Evolutionary conservation across 2,329 filamentous ascomycete genomes (phyloP), one percentile per base, ranked within the genome.

Genomic region (Alternaria infectoria): DNA sequence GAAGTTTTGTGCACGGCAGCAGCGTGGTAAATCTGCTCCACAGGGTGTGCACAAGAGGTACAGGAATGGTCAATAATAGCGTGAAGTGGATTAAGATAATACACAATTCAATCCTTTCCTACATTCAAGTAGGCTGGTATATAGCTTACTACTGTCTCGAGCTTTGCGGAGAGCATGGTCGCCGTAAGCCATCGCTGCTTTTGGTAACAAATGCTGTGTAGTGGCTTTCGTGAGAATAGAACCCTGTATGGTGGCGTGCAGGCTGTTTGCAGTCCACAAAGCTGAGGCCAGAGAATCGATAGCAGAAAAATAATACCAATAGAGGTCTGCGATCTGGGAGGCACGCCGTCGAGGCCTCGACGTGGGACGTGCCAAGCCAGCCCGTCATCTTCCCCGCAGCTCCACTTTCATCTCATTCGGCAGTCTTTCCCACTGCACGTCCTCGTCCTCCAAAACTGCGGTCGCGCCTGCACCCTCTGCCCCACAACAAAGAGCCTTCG

Each of bases 341-440:
- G 62, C 60, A 54, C 55, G 56, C 28, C 46, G 54, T 59, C 55
- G 19, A 26, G 30, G 32, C 36, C 28, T 23, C 58, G 55, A 47
- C 46, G 43, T 36, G 45, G 47, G 54, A 57, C 44, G 54, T 57
- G 62, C 52, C 54, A 64, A 62, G 58, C 45, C 28, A 12, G 54
- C 58, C 54, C 54, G 67, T 61, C 65, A 68, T 57, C 46, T 67
- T 63, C 63, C 65, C 67, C 67, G 62, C 67, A 60, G 56, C 61
- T 64, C 51, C 59, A 54, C 51, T 36, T 28, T 50, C 10, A 28
- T 54, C 56, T 25, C 51, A 40, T 43, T 54, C 58, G 52, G n/a
- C 44, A 49, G 30, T n/a, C 47, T 54, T 40, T 21, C 12, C 26
- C 23, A 23, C 32, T 26, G 17, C 66, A 57, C 52, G 32, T 62